phyloP scores from a whole-genome alignment of 768 basidiomycete genomes.

The Kwoniella sp. region DNA sequence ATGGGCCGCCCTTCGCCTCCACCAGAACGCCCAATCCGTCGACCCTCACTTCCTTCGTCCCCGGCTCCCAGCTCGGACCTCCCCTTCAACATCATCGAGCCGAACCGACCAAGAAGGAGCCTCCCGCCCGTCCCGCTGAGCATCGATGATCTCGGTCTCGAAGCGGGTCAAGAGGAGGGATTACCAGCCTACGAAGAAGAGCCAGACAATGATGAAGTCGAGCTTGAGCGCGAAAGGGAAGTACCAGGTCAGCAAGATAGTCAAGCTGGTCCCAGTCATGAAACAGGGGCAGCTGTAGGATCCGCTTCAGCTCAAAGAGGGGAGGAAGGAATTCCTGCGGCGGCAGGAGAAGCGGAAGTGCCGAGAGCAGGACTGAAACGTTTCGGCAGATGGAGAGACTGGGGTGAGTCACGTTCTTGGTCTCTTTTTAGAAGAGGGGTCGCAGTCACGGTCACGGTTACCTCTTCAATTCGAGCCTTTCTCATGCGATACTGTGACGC shows the following conservation, averaged over 20 bases:
- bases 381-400: slow-evolving; percentile 18
- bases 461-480: no score
- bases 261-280: background rate
- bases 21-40: background rate
- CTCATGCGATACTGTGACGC: no score
- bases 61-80: background rate
- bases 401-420: slow-evolving; percentile 13
- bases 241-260: background rate
- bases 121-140: background rate
- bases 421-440: no score
- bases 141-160: slow-evolving; percentile 2
- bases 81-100: background rate
- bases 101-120: background rate
- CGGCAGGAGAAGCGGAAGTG: background rate
- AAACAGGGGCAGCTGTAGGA: background rate
- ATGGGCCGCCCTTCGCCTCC: no score
- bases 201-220: slow-evolving; percentile 4
- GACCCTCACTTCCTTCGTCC: background rate
- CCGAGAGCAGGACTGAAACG: background rate
- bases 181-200: slow-evolving; percentile 12
- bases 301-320: background rate
- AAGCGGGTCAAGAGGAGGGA: background rate
- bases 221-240: background rate
- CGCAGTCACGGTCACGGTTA: no score
- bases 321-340: no score